Evolutionary conservation across 768 basidiomycete genomes (phyloP), one percentile per base, ranked within the genome.

Genomic region (Amanita pseudoporphyria): DNA sequence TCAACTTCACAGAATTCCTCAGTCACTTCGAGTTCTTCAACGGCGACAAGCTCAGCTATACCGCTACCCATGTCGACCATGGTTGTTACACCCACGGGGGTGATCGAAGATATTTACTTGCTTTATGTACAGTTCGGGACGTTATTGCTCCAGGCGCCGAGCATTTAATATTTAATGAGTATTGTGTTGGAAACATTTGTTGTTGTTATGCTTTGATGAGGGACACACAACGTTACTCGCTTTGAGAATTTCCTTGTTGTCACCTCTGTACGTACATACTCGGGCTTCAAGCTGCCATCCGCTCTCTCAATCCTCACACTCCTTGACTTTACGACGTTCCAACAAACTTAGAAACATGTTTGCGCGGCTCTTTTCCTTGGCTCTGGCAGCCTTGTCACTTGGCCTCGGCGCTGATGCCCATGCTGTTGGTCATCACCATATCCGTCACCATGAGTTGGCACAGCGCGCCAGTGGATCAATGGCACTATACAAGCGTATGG

Each of bases 381-480:
- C 55, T 41, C 54, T 64, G 46, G 59, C 67, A 45, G 61, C 60
- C 26, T 60, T 65, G 51, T 66, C 62, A 45, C 65, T 63, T 28
- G 67, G 64, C n/a, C 62, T 67, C 16, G 65, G 57, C 53, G 71
- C 55, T 54, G 61, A 62, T 45, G 74, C 66, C 55, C 63, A 61
- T 46, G 62, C 51, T 57, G 67, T 61, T 53, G 57, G 53, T 19
- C 53, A 52, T 35, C 50, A 56, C 53, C 57, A 60, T 59, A 65
- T 66, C 52, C 75, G 68, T 47, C 75, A 78, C 56, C 67, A 72
- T 47, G 73, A 74, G 35, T 56, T 81, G 39, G 74, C 76, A 13
- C 69, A 65, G 41, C 76, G 78, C 19, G 68, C 70, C 32, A 62
- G 65, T 39, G 69, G 69, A 21, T 65, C 72, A 48, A 58, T 74